phyloP scores from a whole-genome alignment of 2,329 filamentous ascomycete genomes.

The Colletotrichum sp. region DNA sequence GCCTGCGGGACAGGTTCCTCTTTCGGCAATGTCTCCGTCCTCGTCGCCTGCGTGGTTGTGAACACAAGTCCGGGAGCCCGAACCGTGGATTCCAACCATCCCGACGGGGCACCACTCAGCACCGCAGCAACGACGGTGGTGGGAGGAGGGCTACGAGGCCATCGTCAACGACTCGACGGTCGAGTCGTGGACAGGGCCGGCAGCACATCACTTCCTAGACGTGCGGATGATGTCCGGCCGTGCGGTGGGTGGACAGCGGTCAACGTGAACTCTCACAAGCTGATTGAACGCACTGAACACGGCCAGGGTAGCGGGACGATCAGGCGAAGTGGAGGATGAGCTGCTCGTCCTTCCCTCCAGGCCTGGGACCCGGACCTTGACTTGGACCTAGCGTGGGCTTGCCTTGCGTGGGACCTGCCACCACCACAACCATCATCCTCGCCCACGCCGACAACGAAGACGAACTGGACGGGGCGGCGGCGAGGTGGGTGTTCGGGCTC shows the following conservation, averaged over 20 bases:
- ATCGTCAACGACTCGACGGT: slow-evolving; percentile 27
- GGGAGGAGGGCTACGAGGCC: neutral
- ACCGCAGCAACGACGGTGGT: neutral
- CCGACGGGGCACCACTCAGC: neutral
- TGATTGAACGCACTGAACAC: slow-evolving; percentile 10
- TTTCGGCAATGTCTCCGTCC: neutral
- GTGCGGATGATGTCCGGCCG: slow-evolving; percentile 20
- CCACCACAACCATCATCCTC: slow-evolving; percentile 1
- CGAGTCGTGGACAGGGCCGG: neutral
- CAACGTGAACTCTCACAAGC: slow-evolving; percentile 9
- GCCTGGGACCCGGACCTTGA: slow-evolving; percentile 7
- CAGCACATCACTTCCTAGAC: slow-evolving; percentile 27
- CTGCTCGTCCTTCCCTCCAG: neutral
- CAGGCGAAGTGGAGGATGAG: slow-evolving; percentile 24
- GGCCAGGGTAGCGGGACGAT: slow-evolving; percentile 30
- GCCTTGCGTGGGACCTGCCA: slow-evolving; percentile 1
- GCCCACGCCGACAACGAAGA: neutral
- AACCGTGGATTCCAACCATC: neutral
- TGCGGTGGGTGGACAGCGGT: slow-evolving; percentile 16
- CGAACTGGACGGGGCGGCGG: neutral
- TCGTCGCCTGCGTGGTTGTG: neutral
- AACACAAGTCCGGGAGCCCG: slow-evolving; percentile 5
- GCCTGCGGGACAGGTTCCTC: slow-evolving; percentile 4
- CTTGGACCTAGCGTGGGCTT: slow-evolving; percentile 12
- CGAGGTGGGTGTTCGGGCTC: neutral